Percentiles rank a stretch among this genome's conserved stretches.
These are phyloP conservation scores for Ambrosiella xylebori DNA, from an alignment of 2,329 filamentous ascomycete species.

Conservation along the genomic window DNA sequence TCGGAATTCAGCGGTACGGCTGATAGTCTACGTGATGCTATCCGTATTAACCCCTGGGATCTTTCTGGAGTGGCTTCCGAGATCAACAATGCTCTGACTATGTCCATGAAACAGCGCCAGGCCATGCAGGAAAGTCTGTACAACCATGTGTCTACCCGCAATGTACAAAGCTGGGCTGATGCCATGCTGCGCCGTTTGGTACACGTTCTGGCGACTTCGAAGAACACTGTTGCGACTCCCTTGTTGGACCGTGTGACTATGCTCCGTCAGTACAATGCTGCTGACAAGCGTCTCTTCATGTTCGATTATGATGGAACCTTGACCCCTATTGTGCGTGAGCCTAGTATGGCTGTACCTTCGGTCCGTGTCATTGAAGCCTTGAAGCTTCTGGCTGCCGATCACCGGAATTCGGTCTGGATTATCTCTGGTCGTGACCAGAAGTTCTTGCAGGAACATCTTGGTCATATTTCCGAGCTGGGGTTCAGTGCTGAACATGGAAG, in stretches of 20 bases:
- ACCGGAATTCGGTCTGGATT: slow-evolving; percentile 87
- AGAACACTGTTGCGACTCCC: slow-evolving; percentile 61
- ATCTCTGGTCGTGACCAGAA: slow-evolving; percentile 88
- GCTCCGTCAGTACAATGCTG: slow-evolving; percentile 54
- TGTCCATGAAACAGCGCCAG: slow-evolving; percentile 48
- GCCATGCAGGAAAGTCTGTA: slow-evolving; percentile 61
- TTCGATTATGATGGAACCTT: slow-evolving; percentile 97
- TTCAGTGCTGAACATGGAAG: slow-evolving; percentile 94
- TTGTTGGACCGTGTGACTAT: slow-evolving; percentile 59
- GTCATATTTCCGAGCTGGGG: slow-evolving; percentile 77
- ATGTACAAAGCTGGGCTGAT: slow-evolving; percentile 71
- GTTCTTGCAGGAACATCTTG: slow-evolving; percentile 79
- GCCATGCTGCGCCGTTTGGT: slow-evolving; percentile 65
- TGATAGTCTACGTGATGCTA: slow-evolving; percentile 65
- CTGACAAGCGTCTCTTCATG: slow-evolving; percentile 78
- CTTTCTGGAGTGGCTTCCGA: slow-evolving; percentile 66
- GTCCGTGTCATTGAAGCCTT: slow-evolving; percentile 66
- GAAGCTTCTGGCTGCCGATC: slow-evolving; percentile 61
- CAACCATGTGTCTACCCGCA: slow-evolving; percentile 68
- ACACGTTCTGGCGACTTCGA: slow-evolving; percentile 61
- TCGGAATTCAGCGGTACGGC: slow-evolving; percentile 95
- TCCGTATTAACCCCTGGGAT: slow-evolving; percentile 96
- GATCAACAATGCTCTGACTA: slow-evolving; percentile 65
- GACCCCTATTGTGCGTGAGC: slow-evolving; percentile 86
- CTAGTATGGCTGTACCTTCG: slow-evolving; percentile 73